Conservation (phyloP, 495 filamentous ascomycete species). For the Trichoderma parareesei region DNA sequence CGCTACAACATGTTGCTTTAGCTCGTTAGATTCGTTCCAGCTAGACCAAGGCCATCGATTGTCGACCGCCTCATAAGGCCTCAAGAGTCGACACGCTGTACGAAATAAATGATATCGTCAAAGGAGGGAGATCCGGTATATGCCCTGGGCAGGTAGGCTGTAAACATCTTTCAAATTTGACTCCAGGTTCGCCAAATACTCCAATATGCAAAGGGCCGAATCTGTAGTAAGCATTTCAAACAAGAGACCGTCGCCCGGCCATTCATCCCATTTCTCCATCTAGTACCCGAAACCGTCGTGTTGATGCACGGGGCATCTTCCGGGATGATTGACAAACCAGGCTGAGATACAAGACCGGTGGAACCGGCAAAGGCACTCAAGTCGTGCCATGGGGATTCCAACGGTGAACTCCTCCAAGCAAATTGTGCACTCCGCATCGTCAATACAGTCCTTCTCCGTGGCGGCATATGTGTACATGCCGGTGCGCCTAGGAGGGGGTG, state of each 20-base stretch:
- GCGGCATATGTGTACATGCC: conserved; percentile 61
- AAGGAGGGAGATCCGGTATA: neutral
- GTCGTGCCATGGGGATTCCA: conserved; percentile 69
- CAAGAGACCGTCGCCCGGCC: neutral
- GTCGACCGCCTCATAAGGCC: neutral
- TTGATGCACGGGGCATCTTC: conserved; percentile 48
- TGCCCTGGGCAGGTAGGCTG: neutral
- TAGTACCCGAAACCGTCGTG: conserved; percentile 43
- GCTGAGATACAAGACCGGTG: conserved; percentile 60
- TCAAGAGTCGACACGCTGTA: neutral
- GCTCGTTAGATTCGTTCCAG: neutral
- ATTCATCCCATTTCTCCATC: neutral
- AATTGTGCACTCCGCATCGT: conserved; percentile 81
- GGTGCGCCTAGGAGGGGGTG: conserved; percentile 30
- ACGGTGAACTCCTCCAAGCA: conserved; percentile 94
- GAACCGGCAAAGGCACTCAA: conserved; percentile 93
- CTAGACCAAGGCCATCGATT: neutral
- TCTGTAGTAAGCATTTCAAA: neutral
- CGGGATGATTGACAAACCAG: conserved; percentile 45
- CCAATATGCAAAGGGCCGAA: conserved; percentile 8
- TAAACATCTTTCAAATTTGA: neutral
- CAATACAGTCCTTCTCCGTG: conserved; percentile 86
- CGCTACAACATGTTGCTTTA: neutral
- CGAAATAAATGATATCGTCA: neutral
- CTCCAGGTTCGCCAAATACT: neutral